Conservation (phyloP, 768 basidiomycete genomes). For the Serendipita sp. region DNA sequence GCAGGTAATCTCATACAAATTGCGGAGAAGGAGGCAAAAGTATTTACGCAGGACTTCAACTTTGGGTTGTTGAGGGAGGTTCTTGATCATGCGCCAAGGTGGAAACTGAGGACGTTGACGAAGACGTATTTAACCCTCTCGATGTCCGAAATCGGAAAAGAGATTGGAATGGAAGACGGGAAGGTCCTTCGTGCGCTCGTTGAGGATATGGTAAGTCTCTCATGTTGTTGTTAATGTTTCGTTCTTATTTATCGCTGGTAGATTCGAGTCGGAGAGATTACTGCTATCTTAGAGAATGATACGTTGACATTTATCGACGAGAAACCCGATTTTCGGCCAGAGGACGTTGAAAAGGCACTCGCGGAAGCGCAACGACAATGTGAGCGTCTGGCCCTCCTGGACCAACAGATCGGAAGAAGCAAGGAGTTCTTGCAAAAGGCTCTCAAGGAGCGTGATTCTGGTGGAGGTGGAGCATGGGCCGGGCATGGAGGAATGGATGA, state of each 20-base stretch:
- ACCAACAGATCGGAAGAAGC: slow-evolving; percentile 42
- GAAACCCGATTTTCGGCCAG: slow-evolving; percentile 37
- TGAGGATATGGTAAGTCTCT: not conserved
- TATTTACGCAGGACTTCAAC: slow-evolving; percentile 55
- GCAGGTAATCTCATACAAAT: slow-evolving; percentile 29
- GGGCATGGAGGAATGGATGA: not conserved
- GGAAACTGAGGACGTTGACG: slow-evolving; percentile 65
- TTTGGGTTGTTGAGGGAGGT: slow-evolving; percentile 53
- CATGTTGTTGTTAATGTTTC: not conserved
- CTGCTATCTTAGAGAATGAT: slow-evolving; percentile 47
- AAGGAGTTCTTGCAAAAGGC: slow-evolving; percentile 66
- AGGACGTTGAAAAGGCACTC: slow-evolving; percentile 45
- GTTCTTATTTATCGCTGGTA: slow-evolving; percentile 16
- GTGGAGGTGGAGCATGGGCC: not conserved
- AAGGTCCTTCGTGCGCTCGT: slow-evolving; percentile 25
- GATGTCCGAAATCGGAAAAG: slow-evolving; percentile 49
- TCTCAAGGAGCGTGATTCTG: slow-evolving; percentile 1
- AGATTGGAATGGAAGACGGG: slow-evolving; percentile 20
- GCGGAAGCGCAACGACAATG: slow-evolving; percentile 40
- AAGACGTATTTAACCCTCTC: slow-evolving; percentile 69
- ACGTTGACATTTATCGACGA: slow-evolving; percentile 61
- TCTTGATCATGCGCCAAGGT: slow-evolving; percentile 53
- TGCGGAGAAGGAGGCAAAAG: slow-evolving; percentile 36
- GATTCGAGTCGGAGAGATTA: slow-evolving; percentile 59
- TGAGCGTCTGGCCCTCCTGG: slow-evolving; percentile 30